A percentile compares a stretch with the other conserved stretches of the same genome.
phyloP scores from a whole-genome alignment of 2,329 filamentous ascomycete species.

The Penicillium psychrosexuale region DNA sequence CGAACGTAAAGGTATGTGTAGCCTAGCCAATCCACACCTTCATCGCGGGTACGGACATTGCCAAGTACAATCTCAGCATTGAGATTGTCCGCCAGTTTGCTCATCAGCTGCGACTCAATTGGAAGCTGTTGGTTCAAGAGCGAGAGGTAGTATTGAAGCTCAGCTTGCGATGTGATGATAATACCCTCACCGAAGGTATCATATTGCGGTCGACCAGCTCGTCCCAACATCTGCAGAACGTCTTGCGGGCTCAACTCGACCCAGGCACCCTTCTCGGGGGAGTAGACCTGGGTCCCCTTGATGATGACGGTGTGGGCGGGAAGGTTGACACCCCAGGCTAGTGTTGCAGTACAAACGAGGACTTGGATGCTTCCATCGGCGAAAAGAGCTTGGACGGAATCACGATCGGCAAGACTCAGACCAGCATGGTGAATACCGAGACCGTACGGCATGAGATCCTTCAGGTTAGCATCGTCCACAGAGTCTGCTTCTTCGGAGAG shows the following conservation, averaged over 20 bases:
- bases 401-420: conserved; percentile 93
- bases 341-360: conserved; percentile 93
- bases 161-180: conserved; percentile 91
- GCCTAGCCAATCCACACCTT: conserved; percentile 97
- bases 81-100: conserved; percentile 88
- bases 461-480: conserved; percentile 81
- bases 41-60: conserved; percentile 85
- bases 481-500: conserved; percentile 78
- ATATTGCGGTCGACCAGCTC: conserved; percentile 92
- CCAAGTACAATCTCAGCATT: conserved; percentile 96
- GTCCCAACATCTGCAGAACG: conserved; percentile 96
- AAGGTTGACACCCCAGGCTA: conserved; percentile 98
- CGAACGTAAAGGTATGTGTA: conserved; percentile 98
- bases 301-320: conserved; percentile 98
- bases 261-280: conserved; percentile 97
- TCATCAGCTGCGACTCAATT: conserved; percentile 94
- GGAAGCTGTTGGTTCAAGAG: conserved; percentile 95
- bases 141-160: conserved; percentile 96
- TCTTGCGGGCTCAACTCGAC: conserved; percentile 96
- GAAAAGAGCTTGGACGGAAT: conserved; percentile 92
- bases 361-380: conserved; percentile 88
- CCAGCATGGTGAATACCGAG: conserved; percentile 98
- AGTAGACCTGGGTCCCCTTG: conserved; percentile 97
- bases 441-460: conserved; percentile 91
- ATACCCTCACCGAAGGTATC: conserved; percentile 98